Base-by-base conservation (phyloP, 225 moss, liverwort and hornwort genomes). In the Pseudoscleropodium purum region DNA sequence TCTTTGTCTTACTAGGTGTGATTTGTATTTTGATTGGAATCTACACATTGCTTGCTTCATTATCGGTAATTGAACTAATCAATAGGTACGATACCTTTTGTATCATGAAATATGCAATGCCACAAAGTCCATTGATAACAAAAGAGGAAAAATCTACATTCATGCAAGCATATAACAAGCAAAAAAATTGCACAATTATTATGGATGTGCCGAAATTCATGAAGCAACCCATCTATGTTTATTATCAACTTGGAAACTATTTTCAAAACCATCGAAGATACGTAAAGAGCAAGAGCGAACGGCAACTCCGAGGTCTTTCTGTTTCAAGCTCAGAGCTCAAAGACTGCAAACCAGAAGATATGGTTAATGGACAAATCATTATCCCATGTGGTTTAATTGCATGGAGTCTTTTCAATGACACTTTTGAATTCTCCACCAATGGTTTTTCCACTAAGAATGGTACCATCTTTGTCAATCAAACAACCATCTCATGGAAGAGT, bases 361-460 rank as follows among this genome's bases (percentile, higher is more conserved):
- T 11, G 21, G 63, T 65, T 21, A 89, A 93, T 7, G 91, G 92
- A 17, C 25, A 81, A n/a, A 34, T 88, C 30, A 86, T 95, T 15
- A 56, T 94, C 5, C 95, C 94, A 0, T 95, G 95, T 2, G 95
- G 94, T 31, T 84, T 95, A 75, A 94, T 95, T 23, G 93, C 95
- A 13, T 95, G 94, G 95, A 95, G 90, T 37, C 88, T 95, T 60
- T 95, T 95, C 81, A 95, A 95, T 9, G 95, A 95, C 34, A 92
- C 94, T 10, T 95, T 87, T 76, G 81, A 91, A 57, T 83, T 95
- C 47, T 93, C 92, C 11, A 92, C 81, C 9, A 90, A 92, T 7
- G 78, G 61, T 1, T 92, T 92, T 23, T 5, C 10, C 1, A 79
- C 3, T 5, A 75, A 83, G 1, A 75, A 90, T 17, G 91, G 89